Evolutionary conservation across 352 stramenopile species (phyloP), one percentile per base, ranked within the genome.

Genomic region (Globisporangium acanthophoron): DNA sequence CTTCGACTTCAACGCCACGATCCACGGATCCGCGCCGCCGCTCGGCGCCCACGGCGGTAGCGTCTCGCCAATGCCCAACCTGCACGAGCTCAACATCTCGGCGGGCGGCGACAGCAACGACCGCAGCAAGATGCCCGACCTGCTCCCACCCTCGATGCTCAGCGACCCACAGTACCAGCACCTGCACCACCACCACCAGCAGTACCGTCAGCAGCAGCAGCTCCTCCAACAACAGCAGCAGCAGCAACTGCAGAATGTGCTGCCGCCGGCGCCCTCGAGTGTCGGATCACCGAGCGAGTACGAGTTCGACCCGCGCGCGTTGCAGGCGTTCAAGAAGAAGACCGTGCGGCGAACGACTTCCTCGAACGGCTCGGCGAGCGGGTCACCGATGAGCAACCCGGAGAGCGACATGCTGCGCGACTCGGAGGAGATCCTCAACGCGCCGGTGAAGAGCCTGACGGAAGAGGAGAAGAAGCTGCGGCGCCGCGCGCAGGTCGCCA

Each of bases 391-490:
- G 31, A 75, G 62, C 7, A 85, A 75, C 43, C 56, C 71, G 4
- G 65, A 76, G 20, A 66, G 65, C 29, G 81, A 74, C 31, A 44
- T 61, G 24, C 43, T 80, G 27, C 70, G 67, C 29, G 77, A 90
- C 67, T 86, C 77, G 54, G 80, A 92, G 56, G 80, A 90, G 54
- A 86, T 92, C 62, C 58, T 92, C n/a, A 87, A 85, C 24, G 80
- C 79, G 44, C 83, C 83, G 2, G 80, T 92, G 2, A 89, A 88
- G 65, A 88, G 73, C 51, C 70, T 92, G n/a, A 92, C 72, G 0
- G 83, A 92, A 59, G 78, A 92, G 46, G 83, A 92, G 57, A 92
- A 92, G 58, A 92, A 92, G 66, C 69, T 90, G 35, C 78, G 83
- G 37, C 67, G 83, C 20, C 79, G 83, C 52, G 83, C 83, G 1